These are phyloP conservation scores for Yamadazyma mexicana DNA, from an alignment of 1,139 yeast genomes.

Conservation along the genomic window DNA sequence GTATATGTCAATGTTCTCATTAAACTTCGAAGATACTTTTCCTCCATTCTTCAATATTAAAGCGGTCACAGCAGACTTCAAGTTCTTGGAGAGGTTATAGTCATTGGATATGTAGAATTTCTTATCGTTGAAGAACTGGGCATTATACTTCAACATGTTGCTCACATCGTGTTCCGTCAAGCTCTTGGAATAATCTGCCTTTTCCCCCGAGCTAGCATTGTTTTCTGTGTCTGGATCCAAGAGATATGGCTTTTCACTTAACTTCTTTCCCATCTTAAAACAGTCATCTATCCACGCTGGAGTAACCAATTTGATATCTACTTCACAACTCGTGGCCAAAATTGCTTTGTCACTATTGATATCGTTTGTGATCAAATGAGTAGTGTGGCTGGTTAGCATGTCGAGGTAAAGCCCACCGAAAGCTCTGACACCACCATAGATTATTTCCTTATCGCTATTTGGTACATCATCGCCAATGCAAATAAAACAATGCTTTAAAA, in stretches of 20 bases:
- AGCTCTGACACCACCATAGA: conserved; percentile 65
- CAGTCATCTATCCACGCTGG: conserved; percentile 82
- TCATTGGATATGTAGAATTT: conserved; percentile 32
- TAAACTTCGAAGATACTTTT: conserved; percentile 18
- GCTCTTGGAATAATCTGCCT: neutral
- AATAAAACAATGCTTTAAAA: conserved; percentile 61
- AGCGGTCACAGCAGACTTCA: conserved; percentile 24
- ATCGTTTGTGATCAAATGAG: conserved; percentile 70
- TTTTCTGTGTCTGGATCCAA: conserved; percentile 8
- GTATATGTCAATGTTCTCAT: conserved; percentile 51
- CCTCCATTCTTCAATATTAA: conserved; percentile 39
- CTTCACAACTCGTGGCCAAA: conserved; percentile 39
- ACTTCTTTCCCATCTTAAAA: conserved; percentile 48
- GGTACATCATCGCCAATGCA: conserved; percentile 62
- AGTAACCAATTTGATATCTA: conserved; percentile 59
- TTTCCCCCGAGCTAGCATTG: conserved; percentile 6
- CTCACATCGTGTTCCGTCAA: conserved; percentile 10
- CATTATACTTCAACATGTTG: conserved; percentile 10
- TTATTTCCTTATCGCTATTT: conserved; percentile 60
- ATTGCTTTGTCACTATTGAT: conserved; percentile 51
- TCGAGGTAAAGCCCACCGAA: conserved; percentile 76
- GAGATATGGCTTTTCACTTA: conserved; percentile 56
- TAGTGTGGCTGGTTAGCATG: conserved; percentile 65
- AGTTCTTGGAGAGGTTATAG: conserved; percentile 32
- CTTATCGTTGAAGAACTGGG: conserved; percentile 24